phyloP scores from a whole-genome alignment of 805 yeast genomes.

The Sugiyamaella smithiae region DNA sequence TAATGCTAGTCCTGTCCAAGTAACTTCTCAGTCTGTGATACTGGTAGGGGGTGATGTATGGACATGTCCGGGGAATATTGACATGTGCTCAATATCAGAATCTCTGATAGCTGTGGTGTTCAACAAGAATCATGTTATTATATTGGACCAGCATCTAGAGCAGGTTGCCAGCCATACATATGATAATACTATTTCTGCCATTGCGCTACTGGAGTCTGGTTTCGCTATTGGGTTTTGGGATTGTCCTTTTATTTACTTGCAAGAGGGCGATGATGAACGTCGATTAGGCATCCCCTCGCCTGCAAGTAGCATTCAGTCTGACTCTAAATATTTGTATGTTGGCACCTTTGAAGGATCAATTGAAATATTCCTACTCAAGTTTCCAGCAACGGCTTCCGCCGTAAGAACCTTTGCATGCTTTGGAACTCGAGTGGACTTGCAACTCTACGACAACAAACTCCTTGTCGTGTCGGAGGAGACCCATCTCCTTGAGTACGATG shows the following conservation, averaged over 20 bases:
- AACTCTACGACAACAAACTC: neutral
- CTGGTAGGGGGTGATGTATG: neutral
- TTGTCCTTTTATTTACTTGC: too few relatives aligned
- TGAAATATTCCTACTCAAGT: neutral
- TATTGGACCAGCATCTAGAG: conserved; percentile 3
- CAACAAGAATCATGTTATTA: neutral
- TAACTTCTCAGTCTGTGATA: neutral
- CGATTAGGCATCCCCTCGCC: too few relatives aligned
- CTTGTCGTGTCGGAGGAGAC: neutral
- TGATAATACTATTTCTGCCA: neutral
- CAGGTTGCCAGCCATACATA: neutral
- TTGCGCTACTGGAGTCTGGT: neutral
- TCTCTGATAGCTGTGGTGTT: neutral
- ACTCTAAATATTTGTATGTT: neutral
- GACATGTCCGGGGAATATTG: neutral
- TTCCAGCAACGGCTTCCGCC: neutral
- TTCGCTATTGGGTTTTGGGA: too few relatives aligned
- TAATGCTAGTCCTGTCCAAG: neutral
- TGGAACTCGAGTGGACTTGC: neutral
- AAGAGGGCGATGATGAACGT: neutral
- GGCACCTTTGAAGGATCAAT: neutral
- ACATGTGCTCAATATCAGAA: neutral
- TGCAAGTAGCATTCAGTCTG: neutral
- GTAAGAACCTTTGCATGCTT: neutral
- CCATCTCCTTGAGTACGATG: neutral